Percentiles rank a stretch among this genome's conserved stretches.
Evolutionary conservation across 2,329 filamentous ascomycete genomes (phyloP).

Genomic region (Ophiostoma angusticollis): DNA sequence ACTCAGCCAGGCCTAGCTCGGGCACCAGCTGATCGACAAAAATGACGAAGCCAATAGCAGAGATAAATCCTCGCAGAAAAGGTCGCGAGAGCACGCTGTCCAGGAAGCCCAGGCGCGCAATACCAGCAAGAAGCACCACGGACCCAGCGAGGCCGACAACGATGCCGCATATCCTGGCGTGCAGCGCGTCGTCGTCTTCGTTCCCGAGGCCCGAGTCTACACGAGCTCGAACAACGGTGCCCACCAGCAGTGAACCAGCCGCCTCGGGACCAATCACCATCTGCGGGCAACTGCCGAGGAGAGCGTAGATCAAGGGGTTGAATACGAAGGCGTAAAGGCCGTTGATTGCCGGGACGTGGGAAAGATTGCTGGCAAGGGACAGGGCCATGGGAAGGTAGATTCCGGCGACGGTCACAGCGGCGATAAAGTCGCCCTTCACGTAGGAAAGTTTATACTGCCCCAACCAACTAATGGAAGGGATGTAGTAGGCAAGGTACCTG

Average conservation of each 20-base stretch:
- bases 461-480: slow-evolving; percentile 86
- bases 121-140: slow-evolving; percentile 75
- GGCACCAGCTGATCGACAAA: slow-evolving; percentile 89
- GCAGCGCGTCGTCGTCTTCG: slow-evolving; percentile 51
- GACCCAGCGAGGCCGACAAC: slow-evolving; percentile 78
- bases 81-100: slow-evolving; percentile 89
- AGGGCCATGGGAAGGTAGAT: slow-evolving; percentile 97
- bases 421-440: slow-evolving; percentile 72
- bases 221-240: slow-evolving; percentile 68
- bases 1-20: slow-evolving; percentile 62
- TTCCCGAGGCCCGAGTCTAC: slow-evolving; percentile 54
- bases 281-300: slow-evolving; percentile 81
- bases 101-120: slow-evolving; percentile 78
- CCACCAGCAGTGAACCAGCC: slow-evolving; percentile 79
- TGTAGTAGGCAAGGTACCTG: slow-evolving; percentile 85
- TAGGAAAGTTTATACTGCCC: slow-evolving; percentile 73
- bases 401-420: slow-evolving; percentile 90
- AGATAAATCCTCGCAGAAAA: slow-evolving; percentile 91
- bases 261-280: slow-evolving; percentile 95
- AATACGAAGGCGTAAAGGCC: slow-evolving; percentile 91
- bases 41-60: slow-evolving; percentile 91
- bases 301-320: slow-evolving; percentile 79
- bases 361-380: slow-evolving; percentile 83
- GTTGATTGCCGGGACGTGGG: slow-evolving; percentile 84
- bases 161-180: slow-evolving; percentile 76